A percentile compares a stretch with the other conserved stretches of the same genome.
Conservation (phyloP, 2,329 filamentous ascomycete genomes). For the Verticillium nubilum region DNA sequence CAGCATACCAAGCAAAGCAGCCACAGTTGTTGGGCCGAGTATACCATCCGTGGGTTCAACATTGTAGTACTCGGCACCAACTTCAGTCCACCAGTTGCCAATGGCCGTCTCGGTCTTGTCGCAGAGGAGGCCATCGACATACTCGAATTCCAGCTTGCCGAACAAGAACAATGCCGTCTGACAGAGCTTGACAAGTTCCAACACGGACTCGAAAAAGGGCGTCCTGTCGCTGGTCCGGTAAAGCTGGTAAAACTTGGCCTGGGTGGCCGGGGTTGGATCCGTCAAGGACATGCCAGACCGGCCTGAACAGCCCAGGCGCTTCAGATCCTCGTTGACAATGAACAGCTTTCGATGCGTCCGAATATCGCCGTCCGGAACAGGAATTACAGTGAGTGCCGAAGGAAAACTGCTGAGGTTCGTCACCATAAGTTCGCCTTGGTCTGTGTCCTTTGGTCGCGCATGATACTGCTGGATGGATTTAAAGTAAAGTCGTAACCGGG, state of each 20-base stretch:
- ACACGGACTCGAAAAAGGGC: conserved; percentile 69
- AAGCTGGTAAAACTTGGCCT: conserved; percentile 86
- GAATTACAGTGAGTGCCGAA: conserved; percentile 85
- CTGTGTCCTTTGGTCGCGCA: conserved; percentile 76
- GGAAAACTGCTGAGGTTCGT: conserved; percentile 92
- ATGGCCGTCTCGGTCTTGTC: conserved; percentile 88
- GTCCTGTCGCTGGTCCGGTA: conserved; percentile 85
- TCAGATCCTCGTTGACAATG: conserved; percentile 90
- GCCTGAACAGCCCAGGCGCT: conserved; percentile 86
- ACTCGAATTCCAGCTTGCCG: conserved; percentile 78
- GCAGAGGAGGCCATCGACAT: conserved; percentile 87
- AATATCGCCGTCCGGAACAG: conserved; percentile 81
- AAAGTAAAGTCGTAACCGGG: conserved; percentile 76
- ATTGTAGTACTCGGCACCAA: conserved; percentile 88
- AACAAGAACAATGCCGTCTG: conserved; percentile 87
- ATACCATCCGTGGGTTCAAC: conserved; percentile 90
- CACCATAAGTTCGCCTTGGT: conserved; percentile 81
- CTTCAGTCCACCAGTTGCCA: conserved; percentile 92
- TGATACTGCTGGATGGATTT: conserved; percentile 80
- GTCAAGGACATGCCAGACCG: conserved; percentile 78
- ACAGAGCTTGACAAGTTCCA: conserved; percentile 86
- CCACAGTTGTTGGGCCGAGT: conserved; percentile 84
- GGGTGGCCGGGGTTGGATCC: conserved; percentile 71
- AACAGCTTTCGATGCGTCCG: conserved; percentile 76
- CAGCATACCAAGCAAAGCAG: conserved; percentile 78